Conservation (phyloP, 2,329 filamentous ascomycete species). For the Pezicula carpinea region DNA sequence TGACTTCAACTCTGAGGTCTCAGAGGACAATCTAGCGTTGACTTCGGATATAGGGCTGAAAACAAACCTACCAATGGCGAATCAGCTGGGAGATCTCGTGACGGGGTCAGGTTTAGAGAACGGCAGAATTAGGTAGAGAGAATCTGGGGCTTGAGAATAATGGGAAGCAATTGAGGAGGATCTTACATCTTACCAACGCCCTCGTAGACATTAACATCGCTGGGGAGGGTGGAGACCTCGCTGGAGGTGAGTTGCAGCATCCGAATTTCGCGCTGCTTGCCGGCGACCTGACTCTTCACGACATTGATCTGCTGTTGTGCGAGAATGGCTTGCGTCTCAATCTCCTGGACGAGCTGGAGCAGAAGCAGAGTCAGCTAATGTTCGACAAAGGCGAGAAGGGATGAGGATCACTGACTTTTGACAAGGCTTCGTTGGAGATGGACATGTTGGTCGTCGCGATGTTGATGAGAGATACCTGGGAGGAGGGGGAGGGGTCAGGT, state of each 20-base stretch:
- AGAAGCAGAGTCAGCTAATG: constrained; percentile 4
- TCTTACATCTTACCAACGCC: constrained; percentile 94
- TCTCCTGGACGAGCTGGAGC: constrained; percentile 87
- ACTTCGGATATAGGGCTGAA: constrained; percentile 68
- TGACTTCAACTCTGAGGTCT: constrained; percentile 68
- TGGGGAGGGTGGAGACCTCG: constrained; percentile 73
- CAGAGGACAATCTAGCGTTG: constrained; percentile 68
- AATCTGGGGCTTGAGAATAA: constrained; percentile 2
- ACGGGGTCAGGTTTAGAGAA: constrained; percentile 11
- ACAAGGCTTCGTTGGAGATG: constrained; percentile 87
- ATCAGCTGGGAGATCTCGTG: background rate
- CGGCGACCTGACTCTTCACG: constrained; percentile 76
- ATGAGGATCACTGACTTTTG: constrained; percentile 61
- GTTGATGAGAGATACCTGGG: constrained; percentile 1
- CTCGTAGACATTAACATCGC: constrained; percentile 80
- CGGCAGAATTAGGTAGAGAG: constrained; percentile 9
- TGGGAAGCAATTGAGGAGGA: constrained; percentile 1
- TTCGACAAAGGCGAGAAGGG: constrained; percentile 3
- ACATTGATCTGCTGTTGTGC: constrained; percentile 90
- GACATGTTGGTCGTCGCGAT: constrained; percentile 59
- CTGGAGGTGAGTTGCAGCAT: constrained; percentile 81
- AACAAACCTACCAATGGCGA: constrained; percentile 68
- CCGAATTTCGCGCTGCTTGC: constrained; percentile 84
- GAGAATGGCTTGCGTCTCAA: constrained; percentile 81
- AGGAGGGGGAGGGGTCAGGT: too few relatives aligned